Evolutionary conservation across 768 basidiomycete genomes (phyloP).

Genomic region (Cystobasidium onofrii): DNA sequence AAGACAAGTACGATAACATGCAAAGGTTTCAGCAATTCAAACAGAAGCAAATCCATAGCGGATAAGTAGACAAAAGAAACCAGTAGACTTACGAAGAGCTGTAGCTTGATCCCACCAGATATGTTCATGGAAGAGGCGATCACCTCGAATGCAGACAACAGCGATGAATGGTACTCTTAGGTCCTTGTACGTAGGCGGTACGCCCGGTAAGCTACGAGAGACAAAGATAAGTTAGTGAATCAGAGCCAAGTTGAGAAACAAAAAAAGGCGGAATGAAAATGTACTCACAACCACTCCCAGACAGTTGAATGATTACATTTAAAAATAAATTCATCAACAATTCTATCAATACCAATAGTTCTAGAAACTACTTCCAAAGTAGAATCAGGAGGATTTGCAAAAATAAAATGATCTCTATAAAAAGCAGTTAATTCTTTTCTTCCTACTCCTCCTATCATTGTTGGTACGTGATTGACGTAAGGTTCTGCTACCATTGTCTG

Average conservation of each 20-base stretch:
- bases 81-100: slow-evolving; percentile 39
- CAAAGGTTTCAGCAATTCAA: background rate
- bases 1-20: background rate
- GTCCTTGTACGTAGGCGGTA: slow-evolving; percentile 53
- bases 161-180: slow-evolving; percentile 54
- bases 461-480: slow-evolving; percentile 58
- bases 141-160: slow-evolving; percentile 55
- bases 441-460: slow-evolving; percentile 56
- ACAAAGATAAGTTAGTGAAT: background rate
- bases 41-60: too few species aligned
- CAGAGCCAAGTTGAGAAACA: background rate
- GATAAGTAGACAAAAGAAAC: background rate
- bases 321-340: slow-evolving; percentile 54
- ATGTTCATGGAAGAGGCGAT: slow-evolving; percentile 52
- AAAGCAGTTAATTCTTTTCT: slow-evolving; percentile 52
- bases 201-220: slow-evolving; percentile 49
- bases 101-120: slow-evolving; percentile 51
- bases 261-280: slow-evolving; percentile 8
- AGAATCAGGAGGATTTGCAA: slow-evolving; percentile 49
- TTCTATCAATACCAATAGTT: slow-evolving; percentile 49
- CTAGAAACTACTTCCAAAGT: slow-evolving; percentile 47
- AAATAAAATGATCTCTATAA: slow-evolving; percentile 47
- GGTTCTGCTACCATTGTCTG: slow-evolving; percentile 47
- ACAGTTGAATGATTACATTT: slow-evolving; percentile 41
- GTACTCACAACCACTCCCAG: slow-evolving; percentile 22